Conservation (phyloP, 2,329 filamentous ascomycete genomes). For the Clarireedia monteithiana region DNA sequence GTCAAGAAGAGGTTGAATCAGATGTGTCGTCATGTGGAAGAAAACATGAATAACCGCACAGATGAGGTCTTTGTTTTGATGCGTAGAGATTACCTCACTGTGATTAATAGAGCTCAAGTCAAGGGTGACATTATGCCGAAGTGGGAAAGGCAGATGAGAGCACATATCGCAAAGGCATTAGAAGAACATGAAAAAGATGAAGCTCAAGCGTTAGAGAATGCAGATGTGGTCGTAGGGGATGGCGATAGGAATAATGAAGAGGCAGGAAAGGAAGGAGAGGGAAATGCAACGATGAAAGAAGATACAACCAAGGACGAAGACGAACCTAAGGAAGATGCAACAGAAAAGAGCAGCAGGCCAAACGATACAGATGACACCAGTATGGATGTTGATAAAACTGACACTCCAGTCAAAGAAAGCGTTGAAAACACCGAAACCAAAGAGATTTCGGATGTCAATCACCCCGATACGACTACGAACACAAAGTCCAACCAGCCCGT, state of each 20-base stretch:
- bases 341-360: no score
- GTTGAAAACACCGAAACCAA: no score
- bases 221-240: background rate
- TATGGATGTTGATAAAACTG: no score
- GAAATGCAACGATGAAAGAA: no score
- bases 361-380: no score
- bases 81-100: constrained; percentile 28
- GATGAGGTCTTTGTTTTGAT: constrained; percentile 28
- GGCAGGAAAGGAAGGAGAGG: no score
- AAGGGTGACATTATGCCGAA: constrained; percentile 21
- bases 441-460: no score
- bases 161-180: background rate
- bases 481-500: no score
- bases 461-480: no score
- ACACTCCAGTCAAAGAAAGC: no score
- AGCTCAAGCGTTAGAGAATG: background rate
- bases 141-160: constrained; percentile 18
- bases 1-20: constrained; percentile 34
- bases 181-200: background rate
- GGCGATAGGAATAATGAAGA: background rate
- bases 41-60: constrained; percentile 21
- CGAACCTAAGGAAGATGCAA: no score
- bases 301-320: no score
- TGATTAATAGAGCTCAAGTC: constrained; percentile 22
- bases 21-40: constrained; percentile 29